Conservation (phyloP, 1,284 basidiomycete species). For the Cutaneotrichosporon curvatum region DNA sequence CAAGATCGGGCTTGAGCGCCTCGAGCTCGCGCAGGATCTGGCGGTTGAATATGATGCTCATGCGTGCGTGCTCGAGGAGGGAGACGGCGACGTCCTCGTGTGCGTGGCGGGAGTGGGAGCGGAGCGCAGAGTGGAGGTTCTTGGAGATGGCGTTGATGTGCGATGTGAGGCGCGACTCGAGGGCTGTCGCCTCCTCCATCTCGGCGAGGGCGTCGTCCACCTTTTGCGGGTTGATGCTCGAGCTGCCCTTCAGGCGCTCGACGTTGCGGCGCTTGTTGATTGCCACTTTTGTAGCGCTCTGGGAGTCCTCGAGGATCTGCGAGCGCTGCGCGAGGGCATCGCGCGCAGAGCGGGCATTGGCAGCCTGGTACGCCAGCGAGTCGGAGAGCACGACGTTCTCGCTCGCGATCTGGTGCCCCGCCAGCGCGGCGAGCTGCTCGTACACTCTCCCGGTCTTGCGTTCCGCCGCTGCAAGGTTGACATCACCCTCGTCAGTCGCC, state of each 20-base stretch:
- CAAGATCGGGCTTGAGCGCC: constrained; percentile 67
- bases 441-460: constrained; percentile 75
- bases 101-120: constrained; percentile 70
- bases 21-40: constrained; percentile 81
- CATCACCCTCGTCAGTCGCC: constrained; percentile 78
- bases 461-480: constrained; percentile 67
- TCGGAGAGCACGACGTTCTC: constrained; percentile 89
- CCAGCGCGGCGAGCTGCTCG: constrained; percentile 75
- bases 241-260: constrained; percentile 80
- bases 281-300: constrained; percentile 77
- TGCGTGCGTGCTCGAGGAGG: constrained; percentile 81
- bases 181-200: constrained; percentile 84
- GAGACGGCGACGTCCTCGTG: constrained; percentile 82
- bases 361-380: constrained; percentile 82
- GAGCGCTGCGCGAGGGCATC: constrained; percentile 82
- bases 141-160: constrained; percentile 83
- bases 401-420: constrained; percentile 72
- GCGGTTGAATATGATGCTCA: constrained; percentile 81
- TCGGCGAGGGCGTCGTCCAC: constrained; percentile 91
- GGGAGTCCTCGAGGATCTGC: constrained; percentile 82
- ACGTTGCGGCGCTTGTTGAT: constrained; percentile 85
- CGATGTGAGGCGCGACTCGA: constrained; percentile 70
- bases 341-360: constrained; percentile 81
- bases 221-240: constrained; percentile 72
- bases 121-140: constrained; percentile 75